phyloP scores from a whole-genome alignment of 345 rosid species.

The Eucalyptus erythrocorys region DNA sequence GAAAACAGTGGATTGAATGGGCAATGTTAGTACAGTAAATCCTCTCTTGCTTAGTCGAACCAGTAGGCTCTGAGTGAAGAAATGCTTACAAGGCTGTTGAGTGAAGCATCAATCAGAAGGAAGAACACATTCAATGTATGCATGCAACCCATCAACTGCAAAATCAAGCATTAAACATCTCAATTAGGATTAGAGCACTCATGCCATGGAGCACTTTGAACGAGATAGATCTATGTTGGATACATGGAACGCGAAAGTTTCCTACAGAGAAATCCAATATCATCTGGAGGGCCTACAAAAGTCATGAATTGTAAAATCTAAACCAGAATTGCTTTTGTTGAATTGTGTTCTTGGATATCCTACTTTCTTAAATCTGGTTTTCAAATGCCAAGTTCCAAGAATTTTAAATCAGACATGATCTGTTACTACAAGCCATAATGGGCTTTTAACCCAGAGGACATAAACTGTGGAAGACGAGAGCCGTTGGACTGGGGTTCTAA shows the following conservation, averaged over 20 bases:
- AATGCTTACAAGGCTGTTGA: slow-evolving; percentile 68
- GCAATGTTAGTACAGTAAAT: neutral
- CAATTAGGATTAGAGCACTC: neutral
- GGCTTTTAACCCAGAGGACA: neutral
- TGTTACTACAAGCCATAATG: neutral
- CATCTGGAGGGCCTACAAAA: neutral
- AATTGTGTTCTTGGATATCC: neutral
- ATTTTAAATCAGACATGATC: neutral
- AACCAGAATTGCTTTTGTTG: neutral
- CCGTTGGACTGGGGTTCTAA: neutral
- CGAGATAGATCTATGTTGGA: neutral
- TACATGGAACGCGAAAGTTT: too few species aligned
- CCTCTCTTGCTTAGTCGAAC: neutral
- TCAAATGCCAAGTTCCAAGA: neutral
- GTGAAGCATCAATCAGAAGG: slow-evolving; percentile 50
- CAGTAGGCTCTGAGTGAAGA: neutral
- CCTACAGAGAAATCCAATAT: neutral
- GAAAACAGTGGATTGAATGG: neutral
- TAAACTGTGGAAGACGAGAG: neutral
- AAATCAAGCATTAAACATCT: neutral
- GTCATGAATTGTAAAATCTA: neutral
- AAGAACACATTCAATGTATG: slow-evolving; percentile 53
- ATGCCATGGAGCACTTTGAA: neutral
- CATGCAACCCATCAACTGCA: slow-evolving; percentile 82
- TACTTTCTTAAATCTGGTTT: neutral